Evolutionary conservation across 768 basidiomycete genomes (phyloP), one percentile per base, ranked within the genome.

Genomic region (Suillus lakei): DNA sequence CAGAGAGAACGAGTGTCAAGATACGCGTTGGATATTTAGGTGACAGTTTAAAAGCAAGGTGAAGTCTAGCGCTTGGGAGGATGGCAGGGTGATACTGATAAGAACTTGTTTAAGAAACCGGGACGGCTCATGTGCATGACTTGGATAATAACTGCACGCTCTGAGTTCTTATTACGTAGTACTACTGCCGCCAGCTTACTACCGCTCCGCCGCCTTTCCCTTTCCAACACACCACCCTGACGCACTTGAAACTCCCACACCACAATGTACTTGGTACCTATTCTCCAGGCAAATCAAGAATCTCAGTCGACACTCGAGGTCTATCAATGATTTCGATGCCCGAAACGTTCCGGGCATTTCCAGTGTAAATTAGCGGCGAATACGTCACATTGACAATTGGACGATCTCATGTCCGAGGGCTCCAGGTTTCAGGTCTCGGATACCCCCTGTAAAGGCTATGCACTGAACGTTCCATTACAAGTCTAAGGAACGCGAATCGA

Each of bases 51-150:
- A 28, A 46, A 28, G 7, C 16, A 51, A 1, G 30, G 13, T 54
- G 30, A 10, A 21, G 10, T 54, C 53, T n/a, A 21, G 30, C 30
- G 21, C 30, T 54, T 21, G 30, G 12, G 1, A n/a, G 21, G 53
- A 54, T 32, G 53, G 30, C 10, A n/a, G 6, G 28, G 30, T 54
- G 53, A 32, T n/a, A n/a, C n/a, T n/a, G n/a, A n/a, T 54, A 32
- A 32, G 30, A 54, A 54, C 30, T 30, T 32, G 51, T 21, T 21
- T 53, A 30, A 53, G 51, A 53, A 18, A 30, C 9, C 51, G 51
- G 51, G 51, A 53, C 51, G 51, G 51, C 51, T 32, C 30, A 53
- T 53, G 51, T 54, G 10, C 53, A 53, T 53, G 18, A 53, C 18
- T 51, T 53, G 30, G 51, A 53, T 53, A 10, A 53, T 50, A 28